Evolutionary conservation across 805 yeast genomes (phyloP).

Genomic region (Schwanniomyces polymorphus): DNA sequence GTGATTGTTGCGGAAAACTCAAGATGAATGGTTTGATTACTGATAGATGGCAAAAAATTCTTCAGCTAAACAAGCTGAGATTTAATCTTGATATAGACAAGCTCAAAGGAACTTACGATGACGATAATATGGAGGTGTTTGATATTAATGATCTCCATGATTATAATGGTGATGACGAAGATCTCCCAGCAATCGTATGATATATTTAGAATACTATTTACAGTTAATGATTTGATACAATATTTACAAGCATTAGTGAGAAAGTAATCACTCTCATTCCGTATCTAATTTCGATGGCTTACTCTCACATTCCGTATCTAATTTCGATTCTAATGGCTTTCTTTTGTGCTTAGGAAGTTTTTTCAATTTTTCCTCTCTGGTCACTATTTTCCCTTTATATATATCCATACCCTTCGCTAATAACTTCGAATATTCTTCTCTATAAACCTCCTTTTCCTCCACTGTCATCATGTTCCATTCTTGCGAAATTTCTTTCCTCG

Average conservation of each 20-base stretch:
- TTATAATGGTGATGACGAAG: slow-evolving; percentile 25
- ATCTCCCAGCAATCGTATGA: slow-evolving; percentile 24
- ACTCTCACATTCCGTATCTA: not conserved
- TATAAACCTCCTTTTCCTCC: slow-evolving; percentile 25
- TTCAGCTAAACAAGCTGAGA: slow-evolving; percentile 6
- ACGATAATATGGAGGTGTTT: slow-evolving; percentile 22
- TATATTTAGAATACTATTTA: not conserved
- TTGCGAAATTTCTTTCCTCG: slow-evolving; percentile 10
- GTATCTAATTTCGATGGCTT: not conserved
- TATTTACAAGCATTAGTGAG: not conserved
- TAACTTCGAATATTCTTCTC: slow-evolving; percentile 27
- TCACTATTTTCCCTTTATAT: slow-evolving; percentile 26
- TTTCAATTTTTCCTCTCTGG: slow-evolving; percentile 21
- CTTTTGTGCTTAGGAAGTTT: slow-evolving; percentile 2
- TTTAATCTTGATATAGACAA: slow-evolving; percentile 6
- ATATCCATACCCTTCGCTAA: slow-evolving; percentile 29
- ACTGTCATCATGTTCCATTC: slow-evolving; percentile 25
- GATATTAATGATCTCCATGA: slow-evolving; percentile 10
- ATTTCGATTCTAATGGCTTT: not conserved
- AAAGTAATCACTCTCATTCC: not conserved
- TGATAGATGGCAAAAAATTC: slow-evolving; percentile 16
- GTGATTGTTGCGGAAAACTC: slow-evolving; percentile 18
- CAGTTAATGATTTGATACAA: not conserved
- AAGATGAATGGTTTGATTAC: slow-evolving; percentile 14
- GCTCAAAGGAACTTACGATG: slow-evolving; percentile 9